Evolutionary conservation across 495 filamentous ascomycete species (phyloP).

Genomic region (Melanomma pulvis-pyrius): DNA sequence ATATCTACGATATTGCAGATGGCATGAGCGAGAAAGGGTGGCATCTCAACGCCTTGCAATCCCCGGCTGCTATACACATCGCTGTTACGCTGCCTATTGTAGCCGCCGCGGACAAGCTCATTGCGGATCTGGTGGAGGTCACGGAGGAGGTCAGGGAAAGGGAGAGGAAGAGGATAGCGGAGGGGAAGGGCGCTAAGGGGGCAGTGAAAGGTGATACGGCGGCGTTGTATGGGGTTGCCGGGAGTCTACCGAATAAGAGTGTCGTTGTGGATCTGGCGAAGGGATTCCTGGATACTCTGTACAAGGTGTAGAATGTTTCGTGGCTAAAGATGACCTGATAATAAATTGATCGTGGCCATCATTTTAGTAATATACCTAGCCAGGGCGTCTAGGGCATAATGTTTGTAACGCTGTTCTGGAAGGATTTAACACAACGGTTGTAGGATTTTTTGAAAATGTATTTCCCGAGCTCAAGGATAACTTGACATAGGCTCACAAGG

Average conservation of each 20-base stretch:
- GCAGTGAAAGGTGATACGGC: conserved; percentile 71
- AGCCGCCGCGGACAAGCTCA: conserved; percentile 73
- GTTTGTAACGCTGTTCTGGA: too few relatives aligned
- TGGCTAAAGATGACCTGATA: not conserved
- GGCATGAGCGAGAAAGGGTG: conserved; percentile 79
- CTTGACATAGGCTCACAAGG: too few relatives aligned
- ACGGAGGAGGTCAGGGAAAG: conserved; percentile 74
- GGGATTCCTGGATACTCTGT: conserved; percentile 93
- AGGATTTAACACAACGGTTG: too few relatives aligned
- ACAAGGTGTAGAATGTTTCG: conserved; percentile 69
- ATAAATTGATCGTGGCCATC: not conserved
- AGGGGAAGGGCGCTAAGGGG: conserved; percentile 73
- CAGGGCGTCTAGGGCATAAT: too few relatives aligned
- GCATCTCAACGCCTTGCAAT: conserved; percentile 94
- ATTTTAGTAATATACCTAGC: not conserved
- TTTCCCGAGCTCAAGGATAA: too few relatives aligned
- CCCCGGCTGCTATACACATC: conserved; percentile 91
- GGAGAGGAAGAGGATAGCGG: conserved; percentile 64
- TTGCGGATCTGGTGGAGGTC: conserved; percentile 74
- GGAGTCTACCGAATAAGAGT: conserved; percentile 91
- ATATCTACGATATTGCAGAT: conserved; percentile 50
- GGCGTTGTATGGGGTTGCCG: conserved; percentile 92
- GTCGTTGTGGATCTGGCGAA: conserved; percentile 87
- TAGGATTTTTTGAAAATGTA: too few relatives aligned
- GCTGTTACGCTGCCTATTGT: conserved; percentile 93